Evolutionary conservation across 306 rosid species (phyloP), one percentile per base, ranked within the genome.

Genomic region (Pachyrhizus erosus): DNA sequence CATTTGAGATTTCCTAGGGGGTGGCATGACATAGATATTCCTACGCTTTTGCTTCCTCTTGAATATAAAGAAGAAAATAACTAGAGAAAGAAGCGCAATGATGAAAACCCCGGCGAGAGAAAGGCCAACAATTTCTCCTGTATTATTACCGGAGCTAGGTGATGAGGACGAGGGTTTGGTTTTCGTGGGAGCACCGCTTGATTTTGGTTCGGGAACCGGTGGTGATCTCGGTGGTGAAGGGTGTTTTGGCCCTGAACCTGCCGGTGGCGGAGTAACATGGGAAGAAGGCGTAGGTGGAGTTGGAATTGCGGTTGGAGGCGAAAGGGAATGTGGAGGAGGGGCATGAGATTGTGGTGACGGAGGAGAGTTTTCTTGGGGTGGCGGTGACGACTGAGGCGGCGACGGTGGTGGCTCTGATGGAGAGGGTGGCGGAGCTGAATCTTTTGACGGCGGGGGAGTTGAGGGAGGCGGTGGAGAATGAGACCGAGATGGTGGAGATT

Each of bases 51-150:
- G 90, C 80, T 45, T 86, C 83, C 75, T 83, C 82, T 75, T 76
- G 1, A 75, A 78, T 13, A 81, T 0, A 8, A 42, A 12, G 9
- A 42, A 12, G 9, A 71, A 31, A 20, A 93, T 67, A 49, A 89
- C 0, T 4, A 82, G 6, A 0, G 85, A 91, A 39, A 96, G 4
- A 39, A 96, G 34, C 26, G 82, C 86, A 15, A 96, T 0, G 57
- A 87, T 1, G 62, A 87, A 51, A 66, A 90, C 81, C 52, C 89
- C 92, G 5, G 89, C 94, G 0, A 90, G 7, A 1, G 90, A 68
- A 8, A 76, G 60, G 21, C 92, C 98, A 17, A 89, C 31, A n/a
- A 75, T 52, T 29, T 88, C 68, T 0, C 64, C 86, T 0, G 86
- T 29, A 1, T 61, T 74, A 29, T 54, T 27, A 42, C 12, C 17